Evolutionary conservation across 148 eudicot genomes (phyloP), one percentile per base, ranked within the genome.

Genomic region (Silene uniflora): DNA sequence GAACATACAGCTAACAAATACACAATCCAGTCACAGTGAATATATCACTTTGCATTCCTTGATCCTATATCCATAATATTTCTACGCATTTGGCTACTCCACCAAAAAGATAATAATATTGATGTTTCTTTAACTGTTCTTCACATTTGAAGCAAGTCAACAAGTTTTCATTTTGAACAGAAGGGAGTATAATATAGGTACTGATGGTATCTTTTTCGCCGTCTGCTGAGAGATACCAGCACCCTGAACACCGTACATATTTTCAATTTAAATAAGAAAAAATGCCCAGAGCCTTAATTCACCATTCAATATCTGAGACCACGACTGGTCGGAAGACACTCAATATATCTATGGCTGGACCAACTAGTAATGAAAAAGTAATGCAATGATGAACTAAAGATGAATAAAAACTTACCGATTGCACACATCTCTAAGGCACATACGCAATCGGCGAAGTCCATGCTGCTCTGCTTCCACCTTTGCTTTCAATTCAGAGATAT

Each of bases 391-490:
- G n/a, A 62, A 54, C 11, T 16, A 52, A 44, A 23, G 35, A 67
- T 39, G 44, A 52, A 52, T 13, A 52, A 52, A 52, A 19, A 59
- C 87, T 83, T 72, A 96, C 99, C 99, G 85, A 78, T 96, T 96
- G 90, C 99, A 96, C 66, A 96, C 86, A 81, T 96, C 99, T 70
- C 99, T 96, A 64, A 96, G 91, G 75, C 99, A 96, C 99, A 96
- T 96, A 49, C 99, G 91, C 87, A 91, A 69, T 78, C 98, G 89
- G 44, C 99, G 97, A 71, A 96, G 91, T 32, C 94, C 98, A 74
- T 96, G 99, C 72, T 91, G 94, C 89, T 96, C 94, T 22, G 97
- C 93, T 88, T 96, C 99, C 72, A 89, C 91, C 85, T 92, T 96
- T 72, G 97, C 87, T 82, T 89, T 91, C 72, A 96, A 77, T 78